phyloP scores from a whole-genome alignment of 1,284 basidiomycete genomes.

The Lentinula novae-zelandiae region DNA sequence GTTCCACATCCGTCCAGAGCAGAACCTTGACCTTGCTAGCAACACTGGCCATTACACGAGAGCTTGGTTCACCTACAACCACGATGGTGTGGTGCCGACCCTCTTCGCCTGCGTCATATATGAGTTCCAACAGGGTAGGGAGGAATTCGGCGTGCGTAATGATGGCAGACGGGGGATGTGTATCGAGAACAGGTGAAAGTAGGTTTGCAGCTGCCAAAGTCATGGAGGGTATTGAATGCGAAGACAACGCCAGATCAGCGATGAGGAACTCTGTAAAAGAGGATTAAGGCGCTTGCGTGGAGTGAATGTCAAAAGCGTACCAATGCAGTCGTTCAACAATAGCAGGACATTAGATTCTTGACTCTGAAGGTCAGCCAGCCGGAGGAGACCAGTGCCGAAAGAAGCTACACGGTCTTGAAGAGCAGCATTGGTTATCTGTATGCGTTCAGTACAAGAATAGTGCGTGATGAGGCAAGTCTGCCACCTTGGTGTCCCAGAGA shows the following conservation, averaged over 20 bases:
- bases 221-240: constrained; percentile 65
- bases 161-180: constrained; percentile 63
- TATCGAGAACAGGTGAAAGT: constrained; percentile 57
- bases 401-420: constrained; percentile 64
- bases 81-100: constrained; percentile 54
- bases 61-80: constrained; percentile 57
- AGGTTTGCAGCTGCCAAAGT: constrained; percentile 59
- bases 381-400: constrained; percentile 64
- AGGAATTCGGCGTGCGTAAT: constrained; percentile 63
- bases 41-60: constrained; percentile 37
- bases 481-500: constrained; percentile 73
- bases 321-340: constrained; percentile 70
- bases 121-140: constrained; percentile 58
- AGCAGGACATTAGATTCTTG: constrained; percentile 67
- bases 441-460: not conserved
- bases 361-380: constrained; percentile 52
- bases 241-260: constrained; percentile 70
- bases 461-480: not conserved
- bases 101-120: constrained; percentile 54
- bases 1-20: constrained; percentile 62
- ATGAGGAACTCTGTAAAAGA: constrained; percentile 63
- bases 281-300: constrained; percentile 5
- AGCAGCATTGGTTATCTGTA: constrained; percentile 64
- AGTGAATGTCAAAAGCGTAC: constrained; percentile 34
- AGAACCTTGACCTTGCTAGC: constrained; percentile 51